Conservation (phyloP, 164 flowering plant species). For the Warburgia ugandensis region DNA sequence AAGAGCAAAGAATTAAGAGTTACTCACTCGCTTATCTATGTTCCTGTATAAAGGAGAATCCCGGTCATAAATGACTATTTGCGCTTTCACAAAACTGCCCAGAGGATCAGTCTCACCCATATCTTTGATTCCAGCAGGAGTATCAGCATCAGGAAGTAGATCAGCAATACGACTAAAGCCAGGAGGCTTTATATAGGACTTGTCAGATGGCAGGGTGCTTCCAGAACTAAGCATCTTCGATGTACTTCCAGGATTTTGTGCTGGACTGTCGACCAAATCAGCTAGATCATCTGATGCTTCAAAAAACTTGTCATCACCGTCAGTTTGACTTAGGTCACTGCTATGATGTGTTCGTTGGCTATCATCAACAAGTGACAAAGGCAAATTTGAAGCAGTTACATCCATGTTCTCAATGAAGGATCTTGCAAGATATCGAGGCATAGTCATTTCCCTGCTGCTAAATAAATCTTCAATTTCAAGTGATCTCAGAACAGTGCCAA, state of each 20-base stretch:
- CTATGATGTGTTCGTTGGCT: constrained; percentile 17
- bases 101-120: constrained; percentile 28
- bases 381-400: constrained; percentile 3
- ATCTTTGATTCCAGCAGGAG: constrained; percentile 19
- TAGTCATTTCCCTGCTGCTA: constrained; percentile 24
- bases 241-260: constrained; percentile 11
- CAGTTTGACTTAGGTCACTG: constrained; percentile 33
- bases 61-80: constrained; percentile 62
- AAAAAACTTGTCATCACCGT: constrained; percentile 79
- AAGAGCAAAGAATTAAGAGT: not conserved
- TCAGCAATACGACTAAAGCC: constrained; percentile 54
- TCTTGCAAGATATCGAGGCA: constrained; percentile 63
- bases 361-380: constrained; percentile 22
- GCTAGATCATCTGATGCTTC: constrained; percentile 79
- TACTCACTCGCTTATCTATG: constrained; percentile 55
- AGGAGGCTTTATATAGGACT: constrained; percentile 36
- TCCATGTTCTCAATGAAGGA: constrained; percentile 53
- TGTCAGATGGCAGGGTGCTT: constrained; percentile 21
- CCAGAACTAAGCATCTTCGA: constrained; percentile 19
- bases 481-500: constrained; percentile 78
- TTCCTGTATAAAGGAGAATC: constrained; percentile 60
- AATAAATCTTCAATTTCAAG: constrained; percentile 89
- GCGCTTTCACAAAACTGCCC: constrained; percentile 93
- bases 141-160: constrained; percentile 54
- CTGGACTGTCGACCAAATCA: constrained; percentile 39